Base-by-base conservation (phyloP, 345 rosid species). In the Crucihimalaya himalaica region DNA sequence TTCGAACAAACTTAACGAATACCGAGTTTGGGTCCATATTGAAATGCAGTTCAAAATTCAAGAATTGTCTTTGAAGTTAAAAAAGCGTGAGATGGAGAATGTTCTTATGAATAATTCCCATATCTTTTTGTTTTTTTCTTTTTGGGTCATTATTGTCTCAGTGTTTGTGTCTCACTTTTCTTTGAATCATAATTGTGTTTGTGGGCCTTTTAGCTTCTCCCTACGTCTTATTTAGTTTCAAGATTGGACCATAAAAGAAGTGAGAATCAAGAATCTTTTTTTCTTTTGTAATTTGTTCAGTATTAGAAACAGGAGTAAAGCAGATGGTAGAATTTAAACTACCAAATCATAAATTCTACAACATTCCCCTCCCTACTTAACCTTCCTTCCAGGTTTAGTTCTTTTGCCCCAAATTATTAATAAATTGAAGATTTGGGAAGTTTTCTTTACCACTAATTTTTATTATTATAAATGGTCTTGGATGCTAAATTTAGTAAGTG, bases 171-270 rank as follows among this genome's bases (percentile, higher is more conserved):
- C 59, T n/a, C 59, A 73, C 72, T 73, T 73, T 73, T 65, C 51
- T 73, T 66, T 66, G 66, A 73, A 73, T 66, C 78, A 47, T 73
- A 66, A 65, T 54, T 73, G 66, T 73, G 40, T 72, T 63, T 72
- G 63, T 53, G 63, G 71, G 59, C 71, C 77, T 46, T 34, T 32
- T 25, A 47, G 40, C 50, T 56, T 56, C 55, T 53, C 63, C 63
- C 27, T 63, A 63, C 56, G 70, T 72, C 56, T 54, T 72, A 37
- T 31, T 31, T 62, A 29, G 54, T 72, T 63, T 52, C 76, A 13
- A 51, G 55, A 40, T 56, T 65, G 72, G 66, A 65, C 72, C 66
- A 46, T 51, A 46, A 28, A 56, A 35, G 32, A 65, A 53, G 55
- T 53, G 53, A 63, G 16, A 53, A 53, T 63, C 63, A 63, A 20